Conservation (phyloP, 2,329 filamentous ascomycete genomes). For the Talaromyces sp. region DNA sequence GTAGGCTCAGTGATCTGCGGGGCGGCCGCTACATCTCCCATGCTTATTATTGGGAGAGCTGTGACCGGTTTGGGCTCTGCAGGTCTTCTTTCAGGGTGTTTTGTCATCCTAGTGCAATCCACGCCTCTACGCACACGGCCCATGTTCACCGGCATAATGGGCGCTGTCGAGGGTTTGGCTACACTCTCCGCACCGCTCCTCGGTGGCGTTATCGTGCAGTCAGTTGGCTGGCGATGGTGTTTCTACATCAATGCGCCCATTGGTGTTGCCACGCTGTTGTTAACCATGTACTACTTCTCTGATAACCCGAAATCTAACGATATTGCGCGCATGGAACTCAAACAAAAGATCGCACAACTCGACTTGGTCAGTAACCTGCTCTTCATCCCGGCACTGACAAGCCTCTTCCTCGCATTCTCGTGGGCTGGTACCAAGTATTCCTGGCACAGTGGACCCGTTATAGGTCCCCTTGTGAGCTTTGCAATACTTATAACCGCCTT, state of each 20-base stretch:
- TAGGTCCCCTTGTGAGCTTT: constrained; percentile 5
- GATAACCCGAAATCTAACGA: background rate
- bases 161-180: constrained; percentile 47
- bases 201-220: constrained; percentile 18
- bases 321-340: background rate
- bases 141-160: constrained; percentile 42
- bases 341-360: constrained; percentile 4
- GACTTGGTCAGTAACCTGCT: constrained; percentile 8
- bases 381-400: constrained; percentile 4
- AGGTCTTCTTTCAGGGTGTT: constrained; percentile 36
- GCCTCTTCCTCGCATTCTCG: constrained; percentile 9
- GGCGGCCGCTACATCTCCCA: constrained; percentile 41
- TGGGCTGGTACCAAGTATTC: constrained; percentile 11
- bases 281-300: background rate
- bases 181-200: constrained; percentile 45
- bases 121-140: constrained; percentile 41
- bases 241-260: constrained; percentile 47
- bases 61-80: constrained; percentile 44
- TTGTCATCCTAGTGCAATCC: constrained; percentile 46
- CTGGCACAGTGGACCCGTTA: constrained; percentile 1
- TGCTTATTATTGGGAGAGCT: constrained; percentile 46
- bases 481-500: constrained; percentile 1
- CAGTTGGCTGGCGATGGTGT: constrained; percentile 48
- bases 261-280: background rate
- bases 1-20: constrained; percentile 49